phyloP scores from a whole-genome alignment of 352 stramenopile species.

The Globisporangium sylvaticum region DNA sequence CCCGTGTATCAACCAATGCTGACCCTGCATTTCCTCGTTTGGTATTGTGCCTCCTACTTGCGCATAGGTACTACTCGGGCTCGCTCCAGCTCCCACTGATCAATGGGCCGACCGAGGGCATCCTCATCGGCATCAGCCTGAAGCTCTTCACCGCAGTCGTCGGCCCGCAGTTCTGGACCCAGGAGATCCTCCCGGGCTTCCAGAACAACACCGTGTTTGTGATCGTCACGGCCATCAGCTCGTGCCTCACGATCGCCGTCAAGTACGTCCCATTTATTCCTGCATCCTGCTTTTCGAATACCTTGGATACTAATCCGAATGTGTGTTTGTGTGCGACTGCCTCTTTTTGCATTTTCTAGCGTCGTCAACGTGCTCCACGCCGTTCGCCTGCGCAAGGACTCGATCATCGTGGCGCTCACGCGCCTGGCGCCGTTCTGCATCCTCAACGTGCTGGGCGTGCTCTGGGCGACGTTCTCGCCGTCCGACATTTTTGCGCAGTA shows the following conservation, averaged over 20 bases:
- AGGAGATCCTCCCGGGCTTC: constrained; percentile 53
- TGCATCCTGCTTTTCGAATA: constrained; percentile 2
- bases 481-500: constrained; percentile 71
- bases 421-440: constrained; percentile 70
- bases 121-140: constrained; percentile 82
- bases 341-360: constrained; percentile 22
- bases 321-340: background rate
- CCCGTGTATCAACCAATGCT: background rate
- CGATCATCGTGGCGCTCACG: constrained; percentile 76
- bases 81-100: constrained; percentile 93
- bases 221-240: constrained; percentile 50
- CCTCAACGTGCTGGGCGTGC: constrained; percentile 58
- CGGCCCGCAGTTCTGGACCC: constrained; percentile 66
- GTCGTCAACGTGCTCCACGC: constrained; percentile 68
- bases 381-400: constrained; percentile 64
- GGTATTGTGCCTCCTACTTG: background rate
- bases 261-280: constrained; percentile 53
- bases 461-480: constrained; percentile 73
- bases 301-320: background rate
- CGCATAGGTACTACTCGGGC: constrained; percentile 90
- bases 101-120: constrained; percentile 96
- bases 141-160: constrained; percentile 71
- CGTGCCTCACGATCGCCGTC: constrained; percentile 57
- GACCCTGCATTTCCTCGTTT: background rate
- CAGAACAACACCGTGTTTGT: constrained; percentile 86